Evolutionary conservation across 2,329 filamentous ascomycete species (phyloP), one percentile per base, ranked within the genome.

Genomic region (Verruconis gallopava): DNA sequence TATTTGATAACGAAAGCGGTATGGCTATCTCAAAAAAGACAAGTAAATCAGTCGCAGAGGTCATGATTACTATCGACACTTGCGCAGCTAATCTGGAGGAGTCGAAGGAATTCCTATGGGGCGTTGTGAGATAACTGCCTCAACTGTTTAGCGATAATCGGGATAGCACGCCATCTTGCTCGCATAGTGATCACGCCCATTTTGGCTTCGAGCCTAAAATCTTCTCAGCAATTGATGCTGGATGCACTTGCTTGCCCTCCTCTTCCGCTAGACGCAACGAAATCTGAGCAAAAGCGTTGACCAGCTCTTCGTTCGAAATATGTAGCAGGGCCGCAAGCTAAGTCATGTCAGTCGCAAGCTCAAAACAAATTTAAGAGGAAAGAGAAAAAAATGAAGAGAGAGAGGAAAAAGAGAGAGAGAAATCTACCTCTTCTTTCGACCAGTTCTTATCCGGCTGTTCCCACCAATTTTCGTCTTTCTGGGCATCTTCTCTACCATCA

Each of bases 191-290:
- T n/a, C n/a, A n/a, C n/a, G n/a, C n/a, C 33, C 33, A 36, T 9
- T 14, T 17, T 14, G 33, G 33, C 33, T 36, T 36, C 13, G 6
- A 9, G 13, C 40, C 40, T 14, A 42, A 14, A 25, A 35, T 15
- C 40, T 42, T 42, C 40, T 36, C 14, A 12, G 32, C 40, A 21
- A 42, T 42, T n/a, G 30, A 33, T 22, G 22, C 40, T 15, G 40
- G 40, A 37, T 42, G 40, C 13, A 42, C 40, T 5, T 20, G 21
- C 32, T 36, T 42, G 6, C 13, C 33, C 18, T 35, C 18, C 15
- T 2, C 19, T 9, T 21, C 25, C 13, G 40, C 30, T 6, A 42
- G 22, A 5, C 40, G 30, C 3, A 35, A 20, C 6, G 25, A 9
- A 30, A 30, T 30, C 25, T 9, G n/a, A 30, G 9, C 6, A 14